These are phyloP conservation scores for Asterionellopsis glacialis DNA, from an alignment of 108 stramenopile genomes.

Conservation along the genomic window DNA sequence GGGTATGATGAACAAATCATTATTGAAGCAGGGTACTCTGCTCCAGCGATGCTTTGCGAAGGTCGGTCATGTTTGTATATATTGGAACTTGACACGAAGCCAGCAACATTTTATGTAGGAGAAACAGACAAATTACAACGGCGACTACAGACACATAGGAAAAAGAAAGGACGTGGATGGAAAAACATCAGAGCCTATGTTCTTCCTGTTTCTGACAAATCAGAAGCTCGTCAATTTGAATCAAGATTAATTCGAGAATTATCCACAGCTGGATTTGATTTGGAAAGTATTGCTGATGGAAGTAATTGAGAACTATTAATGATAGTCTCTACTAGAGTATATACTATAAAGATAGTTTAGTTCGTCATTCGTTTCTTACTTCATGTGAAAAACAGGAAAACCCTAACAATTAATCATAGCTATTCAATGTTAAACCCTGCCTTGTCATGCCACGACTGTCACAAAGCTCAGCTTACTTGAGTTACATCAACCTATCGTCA, in stretches of 20 bases:
- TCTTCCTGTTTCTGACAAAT: conserved; percentile 53
- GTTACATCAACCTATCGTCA: too few relatives aligned
- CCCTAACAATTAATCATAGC: too few relatives aligned
- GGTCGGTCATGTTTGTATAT: conserved; percentile 82
- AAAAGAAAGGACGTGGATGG: conserved; percentile 46
- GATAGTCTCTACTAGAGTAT: conserved; percentile 6
- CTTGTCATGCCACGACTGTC: not conserved
- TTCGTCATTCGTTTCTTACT: too few relatives aligned
- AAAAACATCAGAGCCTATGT: conserved; percentile 28
- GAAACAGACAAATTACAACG: conserved; percentile 71
- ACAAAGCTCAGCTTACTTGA: too few relatives aligned
- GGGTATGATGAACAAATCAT: conserved; percentile 20
- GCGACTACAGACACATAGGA: conserved; percentile 64
- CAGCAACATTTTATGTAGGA: conserved; percentile 74
- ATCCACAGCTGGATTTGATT: conserved; percentile 48
- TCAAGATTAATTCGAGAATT: conserved; percentile 61
- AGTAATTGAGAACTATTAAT: conserved; percentile 17
- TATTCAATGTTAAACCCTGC: too few relatives aligned
- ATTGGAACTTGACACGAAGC: conserved; percentile 34
- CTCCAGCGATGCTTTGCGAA: conserved; percentile 53
- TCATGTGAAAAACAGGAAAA: too few relatives aligned
- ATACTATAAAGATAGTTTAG: too few relatives aligned
- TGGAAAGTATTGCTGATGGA: conserved; percentile 64
- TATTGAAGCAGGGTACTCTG: too few relatives aligned
- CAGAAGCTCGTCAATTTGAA: conserved; percentile 61